Evolutionary conservation across 345 rosid species (phyloP).

Genomic region (Lenwebbia sp.): DNA sequence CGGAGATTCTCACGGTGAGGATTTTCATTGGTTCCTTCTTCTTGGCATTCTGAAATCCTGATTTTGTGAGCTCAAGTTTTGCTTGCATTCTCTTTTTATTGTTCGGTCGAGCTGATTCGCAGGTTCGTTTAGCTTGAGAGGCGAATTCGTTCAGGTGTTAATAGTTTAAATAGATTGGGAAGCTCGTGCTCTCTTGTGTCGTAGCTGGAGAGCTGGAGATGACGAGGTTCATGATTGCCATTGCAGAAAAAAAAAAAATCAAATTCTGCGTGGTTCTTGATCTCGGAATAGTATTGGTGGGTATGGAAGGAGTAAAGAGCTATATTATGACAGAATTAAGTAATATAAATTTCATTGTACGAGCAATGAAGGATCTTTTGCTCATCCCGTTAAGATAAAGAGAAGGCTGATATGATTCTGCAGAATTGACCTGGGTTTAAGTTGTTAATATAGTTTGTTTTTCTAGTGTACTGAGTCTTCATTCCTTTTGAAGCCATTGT

Average conservation of each 20-base stretch:
- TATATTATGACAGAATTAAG: background rate
- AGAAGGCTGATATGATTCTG: background rate
- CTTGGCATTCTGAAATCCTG: background rate
- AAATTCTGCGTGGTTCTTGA: background rate
- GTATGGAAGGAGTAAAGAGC: background rate
- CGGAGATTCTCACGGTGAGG: conserved; percentile 56
- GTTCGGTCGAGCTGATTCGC: background rate
- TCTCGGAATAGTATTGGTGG: background rate
- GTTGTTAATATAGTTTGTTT: background rate
- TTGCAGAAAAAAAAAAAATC: background rate
- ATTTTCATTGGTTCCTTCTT: background rate
- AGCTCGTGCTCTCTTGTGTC: background rate
- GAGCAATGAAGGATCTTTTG: background rate
- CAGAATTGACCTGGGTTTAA: background rate
- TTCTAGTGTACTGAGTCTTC: background rate
- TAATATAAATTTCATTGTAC: background rate
- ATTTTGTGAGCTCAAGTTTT: background rate
- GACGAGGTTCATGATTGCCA: background rate
- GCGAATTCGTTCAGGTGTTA: background rate
- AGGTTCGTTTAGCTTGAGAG: background rate
- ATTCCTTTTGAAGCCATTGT: background rate
- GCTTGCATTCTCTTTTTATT: background rate
- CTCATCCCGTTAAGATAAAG: background rate
- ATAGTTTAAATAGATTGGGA: background rate
- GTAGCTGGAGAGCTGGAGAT: background rate